A percentile compares a stretch with the other conserved stretches of the same genome.
phyloP scores from a whole-genome alignment of 306 rosid genomes.

The Lupinus albus region DNA sequence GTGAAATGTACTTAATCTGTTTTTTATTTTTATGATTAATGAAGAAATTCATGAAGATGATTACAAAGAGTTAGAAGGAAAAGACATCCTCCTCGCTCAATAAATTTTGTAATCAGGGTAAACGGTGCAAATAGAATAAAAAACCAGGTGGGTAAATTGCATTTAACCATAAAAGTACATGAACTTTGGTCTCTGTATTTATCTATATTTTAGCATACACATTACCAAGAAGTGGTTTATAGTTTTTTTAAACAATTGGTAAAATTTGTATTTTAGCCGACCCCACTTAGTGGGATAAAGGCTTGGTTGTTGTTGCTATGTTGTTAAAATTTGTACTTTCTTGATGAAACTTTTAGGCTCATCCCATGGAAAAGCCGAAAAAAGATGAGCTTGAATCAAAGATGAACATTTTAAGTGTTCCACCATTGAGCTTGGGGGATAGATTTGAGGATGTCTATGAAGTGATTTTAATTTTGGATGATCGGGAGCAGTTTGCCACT shows the following conservation, averaged over 20 bases:
- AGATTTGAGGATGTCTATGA: slow-evolving; percentile 87
- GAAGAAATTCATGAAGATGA: neutral
- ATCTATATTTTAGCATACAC: slow-evolving; percentile 23
- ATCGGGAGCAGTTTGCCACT: slow-evolving; percentile 88
- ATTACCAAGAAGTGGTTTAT: slow-evolving; percentile 10
- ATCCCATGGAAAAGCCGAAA: slow-evolving; percentile 43
- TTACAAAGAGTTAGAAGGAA: neutral
- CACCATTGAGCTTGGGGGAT: slow-evolving; percentile 86
- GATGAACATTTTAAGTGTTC: slow-evolving; percentile 60
- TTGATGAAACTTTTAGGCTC: slow-evolving; percentile 49
- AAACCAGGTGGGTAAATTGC: slow-evolving; percentile 26
- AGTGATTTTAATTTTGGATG: slow-evolving; percentile 78
- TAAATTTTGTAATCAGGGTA: neutral
- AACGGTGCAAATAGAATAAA: slow-evolving; percentile 4
- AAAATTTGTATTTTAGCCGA: slow-evolving; percentile 36
- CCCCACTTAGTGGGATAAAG: too few species aligned
- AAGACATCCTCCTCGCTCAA: neutral
- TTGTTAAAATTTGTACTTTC: slow-evolving; percentile 31
- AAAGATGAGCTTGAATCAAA: slow-evolving; percentile 46
- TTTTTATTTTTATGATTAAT: too few species aligned
- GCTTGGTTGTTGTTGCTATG: too few species aligned
- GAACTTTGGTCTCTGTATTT: slow-evolving; percentile 4
- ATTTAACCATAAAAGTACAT: slow-evolving; percentile 3
- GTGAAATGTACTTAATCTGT: neutral
- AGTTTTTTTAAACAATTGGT: neutral